A percentile compares a stretch with the other conserved stretches of the same genome.
Conservation (phyloP, 139 green algal genomes). For the Protoeuglena noctilucae region DNA sequence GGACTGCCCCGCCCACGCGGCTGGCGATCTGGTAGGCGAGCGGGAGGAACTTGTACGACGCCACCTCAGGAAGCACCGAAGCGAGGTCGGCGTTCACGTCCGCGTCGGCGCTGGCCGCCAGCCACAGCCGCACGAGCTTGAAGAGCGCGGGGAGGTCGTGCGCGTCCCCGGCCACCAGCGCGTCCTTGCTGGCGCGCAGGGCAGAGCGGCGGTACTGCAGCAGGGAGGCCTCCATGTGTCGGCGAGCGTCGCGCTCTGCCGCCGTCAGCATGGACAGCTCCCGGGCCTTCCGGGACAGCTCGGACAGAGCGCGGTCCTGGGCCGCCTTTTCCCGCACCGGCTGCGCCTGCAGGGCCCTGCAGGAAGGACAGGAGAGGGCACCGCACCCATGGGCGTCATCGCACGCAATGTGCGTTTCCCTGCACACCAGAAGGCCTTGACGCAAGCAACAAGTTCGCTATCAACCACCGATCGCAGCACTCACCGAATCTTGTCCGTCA, state of each 20-base stretch:
- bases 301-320: not conserved
- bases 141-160: not conserved
- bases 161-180: not conserved
- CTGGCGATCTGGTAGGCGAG: slow-evolving; percentile 74
- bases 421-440: too few species aligned
- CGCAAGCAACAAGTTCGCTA: slow-evolving; percentile 2
- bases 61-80: too few species aligned
- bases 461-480: not conserved
- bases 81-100: slow-evolving; percentile 20
- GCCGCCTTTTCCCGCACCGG: not conserved
- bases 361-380: too few species aligned
- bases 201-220: not conserved
- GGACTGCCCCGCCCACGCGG: slow-evolving; percentile 1
- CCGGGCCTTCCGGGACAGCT: not conserved
- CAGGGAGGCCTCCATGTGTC: not conserved
- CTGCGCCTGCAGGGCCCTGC: not conserved
- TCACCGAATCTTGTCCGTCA: not conserved
- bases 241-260: not conserved
- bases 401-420: too few species aligned
- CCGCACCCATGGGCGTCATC: too few species aligned
- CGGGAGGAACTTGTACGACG: slow-evolving; percentile 75
- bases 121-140: not conserved
- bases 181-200: not conserved
- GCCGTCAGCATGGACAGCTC: not conserved
- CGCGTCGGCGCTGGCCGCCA: slow-evolving; percentile 3